Evolutionary conservation across 1,284 basidiomycete species (phyloP), one percentile per base, ranked within the genome.

Genomic region (Papiliotrema flavescens): DNA sequence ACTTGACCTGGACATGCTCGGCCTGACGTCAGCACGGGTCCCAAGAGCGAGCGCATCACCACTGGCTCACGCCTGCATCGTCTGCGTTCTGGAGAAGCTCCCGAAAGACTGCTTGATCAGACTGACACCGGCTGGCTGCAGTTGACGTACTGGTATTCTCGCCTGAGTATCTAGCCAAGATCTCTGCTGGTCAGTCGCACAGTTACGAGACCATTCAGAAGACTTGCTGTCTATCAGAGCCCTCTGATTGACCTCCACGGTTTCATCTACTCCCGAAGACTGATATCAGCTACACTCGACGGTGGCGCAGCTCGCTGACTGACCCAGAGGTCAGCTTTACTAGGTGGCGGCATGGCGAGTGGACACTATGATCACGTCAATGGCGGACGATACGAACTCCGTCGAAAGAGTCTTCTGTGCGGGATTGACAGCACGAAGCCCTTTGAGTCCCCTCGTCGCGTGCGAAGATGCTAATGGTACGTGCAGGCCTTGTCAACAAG

Each of bases 61-160:
- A 32, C 5, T 32, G 6, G 50, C 70, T 59, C 24, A 73, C 73
- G 40, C 85, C 86, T 1, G 91, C 93, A 77, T 98, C 95, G 70
- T 98, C 94, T 15, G 94, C 94, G 69, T 98, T 98, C 79, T 98
- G 82, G 0, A 97, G 79, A 11, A 97, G 83, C 72, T 98, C 94
- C 39, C 94, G 83, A 67, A 93, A 95, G 44, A 94, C 89, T 83
- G 53, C 6, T 5, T 28, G 24, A 34, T 49, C n/a, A 37, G 48
- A 56, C 53, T 28, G 42, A 20, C 22, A 51, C 23, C 49, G 43
- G n/a, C 17, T 24, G n/a, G 19, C 9, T 15, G 36, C 17, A 9
- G 9, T 20, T 8, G 36, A 59, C 78, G 57, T 60, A 83, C 85
- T 84, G 4, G 91, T 94, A 64, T 91, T 89, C 77, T 97, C 93